Conservation (phyloP, 1,284 basidiomycete genomes). For the Austroboletus rostrupii region DNA sequence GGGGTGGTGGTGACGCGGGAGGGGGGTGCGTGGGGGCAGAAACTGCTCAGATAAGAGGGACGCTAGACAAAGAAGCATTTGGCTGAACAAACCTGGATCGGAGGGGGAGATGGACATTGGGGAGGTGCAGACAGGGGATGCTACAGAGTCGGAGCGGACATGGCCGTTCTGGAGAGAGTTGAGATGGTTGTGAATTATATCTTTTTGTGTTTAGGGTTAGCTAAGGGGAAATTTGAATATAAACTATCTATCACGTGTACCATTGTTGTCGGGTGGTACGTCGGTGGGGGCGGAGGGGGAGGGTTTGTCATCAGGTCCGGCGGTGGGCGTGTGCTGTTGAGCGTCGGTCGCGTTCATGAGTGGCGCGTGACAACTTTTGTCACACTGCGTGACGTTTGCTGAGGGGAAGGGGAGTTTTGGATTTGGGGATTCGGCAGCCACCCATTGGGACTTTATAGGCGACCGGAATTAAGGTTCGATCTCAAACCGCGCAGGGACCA, state of each 20-base stretch:
- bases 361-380: conserved; percentile 47
- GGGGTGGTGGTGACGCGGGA: conserved; percentile 44
- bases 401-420: conserved; percentile 57
- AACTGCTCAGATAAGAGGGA: conserved; percentile 36
- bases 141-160: conserved; percentile 49
- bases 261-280: conserved; percentile 32
- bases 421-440: conserved; percentile 67
- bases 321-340: conserved; percentile 31
- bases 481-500: conserved; percentile 64
- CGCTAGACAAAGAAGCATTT: conserved; percentile 11
- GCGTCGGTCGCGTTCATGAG: conserved; percentile 52
- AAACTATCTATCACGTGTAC: conserved; percentile 34
- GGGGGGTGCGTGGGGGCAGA: conserved; percentile 44
- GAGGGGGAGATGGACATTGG: conserved; percentile 43
- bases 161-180: conserved; percentile 55
- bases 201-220: conserved; percentile 45
- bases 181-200: conserved; percentile 57
- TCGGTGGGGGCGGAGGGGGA: conserved; percentile 30
- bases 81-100: conserved; percentile 47
- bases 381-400: conserved; percentile 47
- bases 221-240: conserved; percentile 35
- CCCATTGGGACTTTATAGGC: conserved; percentile 72
- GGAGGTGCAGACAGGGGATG: conserved; percentile 25
- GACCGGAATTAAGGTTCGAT: conserved; percentile 75
- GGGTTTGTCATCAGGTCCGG: conserved; percentile 29